Base-by-base conservation (phyloP, 1,139 yeast species). In the Candida dubliniensis region DNA sequence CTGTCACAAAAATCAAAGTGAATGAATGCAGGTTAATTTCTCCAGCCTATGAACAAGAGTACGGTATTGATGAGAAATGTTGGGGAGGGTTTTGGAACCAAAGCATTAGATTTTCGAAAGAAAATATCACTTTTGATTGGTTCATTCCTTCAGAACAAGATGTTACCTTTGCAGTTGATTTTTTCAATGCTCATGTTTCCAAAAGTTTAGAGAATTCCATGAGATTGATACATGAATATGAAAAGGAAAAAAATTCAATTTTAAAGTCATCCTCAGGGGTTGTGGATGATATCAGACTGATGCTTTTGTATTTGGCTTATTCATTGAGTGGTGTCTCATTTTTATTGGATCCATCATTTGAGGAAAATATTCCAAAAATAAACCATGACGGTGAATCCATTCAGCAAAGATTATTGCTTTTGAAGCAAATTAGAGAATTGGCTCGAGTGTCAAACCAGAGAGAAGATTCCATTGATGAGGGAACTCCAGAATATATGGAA, bases 1-100 rank as follows among this genome's bases (percentile, higher is more conserved):
- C 90, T 1, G 64, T 85, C 11, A 79, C 95, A 0, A 79, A 81
- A 45, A 74, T 82, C 13, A 78, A 81, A 49, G 58, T 85, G 3
- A 61, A 64, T 15, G 90, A 84, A 54, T 69, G 72, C 46, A 69
- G 83, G 40, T 59, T 84, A 33, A 75, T 84, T 34, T 66, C 81
- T 8, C 77, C 77, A 0, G 51, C 48, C 1, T 71, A 67, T 46
- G 57, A 50, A 10, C 46, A 50, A 15, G 47, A 57, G 13, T 51
- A 64, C 30, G 75, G 75, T 1, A 57, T 76, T n/a, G 66, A 67
- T 30, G 81, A 75, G 41, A 69, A 69, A 14, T 76, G 83, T 51
- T 86, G 95, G 95, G 95, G 93, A 40, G 89, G 82, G 0, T 76
- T 78, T 48, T 89, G 83, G 55, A 79, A 82, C 52, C 66, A 64